Percentiles rank a stretch among this genome's conserved stretches.
These are phyloP conservation scores for Yarrowia bubula DNA, from an alignment of 805 yeast species.

Conservation along the genomic window DNA sequence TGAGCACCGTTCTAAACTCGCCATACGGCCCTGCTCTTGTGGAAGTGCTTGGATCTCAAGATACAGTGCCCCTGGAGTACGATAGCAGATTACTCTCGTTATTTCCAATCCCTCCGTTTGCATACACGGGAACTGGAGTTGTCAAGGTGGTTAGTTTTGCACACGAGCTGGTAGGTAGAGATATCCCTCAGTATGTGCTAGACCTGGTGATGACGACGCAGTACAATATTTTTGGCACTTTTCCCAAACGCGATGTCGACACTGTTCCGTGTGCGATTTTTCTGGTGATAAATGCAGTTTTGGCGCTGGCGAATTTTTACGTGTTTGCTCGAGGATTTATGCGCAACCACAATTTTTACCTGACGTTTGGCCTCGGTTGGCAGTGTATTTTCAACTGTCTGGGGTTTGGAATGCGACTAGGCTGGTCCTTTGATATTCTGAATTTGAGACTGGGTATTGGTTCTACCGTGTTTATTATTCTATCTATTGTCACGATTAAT, in stretches of 20 bases:
- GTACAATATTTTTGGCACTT: slow-evolving; percentile 55
- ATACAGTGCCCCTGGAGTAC: neutral
- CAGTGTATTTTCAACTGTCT: slow-evolving; percentile 54
- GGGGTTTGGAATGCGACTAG: slow-evolving; percentile 58
- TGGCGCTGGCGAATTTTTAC: slow-evolving; percentile 48
- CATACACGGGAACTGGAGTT: slow-evolving; percentile 2
- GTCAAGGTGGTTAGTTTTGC: neutral
- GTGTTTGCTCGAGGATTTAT: slow-evolving; percentile 50
- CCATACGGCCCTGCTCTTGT: neutral
- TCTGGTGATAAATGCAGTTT: slow-evolving; percentile 50
- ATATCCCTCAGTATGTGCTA: neutral
- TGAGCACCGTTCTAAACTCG: neutral
- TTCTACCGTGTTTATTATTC: slow-evolving; percentile 53
- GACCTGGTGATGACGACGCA: slow-evolving; percentile 32
- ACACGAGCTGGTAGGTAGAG: neutral
- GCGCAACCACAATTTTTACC: slow-evolving; percentile 61
- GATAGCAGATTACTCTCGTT: neutral
- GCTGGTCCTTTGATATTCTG: slow-evolving; percentile 55
- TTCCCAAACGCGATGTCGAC: slow-evolving; percentile 51
- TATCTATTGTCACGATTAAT: slow-evolving; percentile 58
- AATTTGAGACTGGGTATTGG: slow-evolving; percentile 52
- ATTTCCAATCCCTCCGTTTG: neutral
- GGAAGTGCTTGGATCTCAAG: neutral
- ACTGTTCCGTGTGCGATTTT: slow-evolving; percentile 61
- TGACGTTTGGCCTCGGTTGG: slow-evolving; percentile 53